phyloP scores from a whole-genome alignment of 2,329 filamentous ascomycete species.

The Pseudomassariella vexata region DNA sequence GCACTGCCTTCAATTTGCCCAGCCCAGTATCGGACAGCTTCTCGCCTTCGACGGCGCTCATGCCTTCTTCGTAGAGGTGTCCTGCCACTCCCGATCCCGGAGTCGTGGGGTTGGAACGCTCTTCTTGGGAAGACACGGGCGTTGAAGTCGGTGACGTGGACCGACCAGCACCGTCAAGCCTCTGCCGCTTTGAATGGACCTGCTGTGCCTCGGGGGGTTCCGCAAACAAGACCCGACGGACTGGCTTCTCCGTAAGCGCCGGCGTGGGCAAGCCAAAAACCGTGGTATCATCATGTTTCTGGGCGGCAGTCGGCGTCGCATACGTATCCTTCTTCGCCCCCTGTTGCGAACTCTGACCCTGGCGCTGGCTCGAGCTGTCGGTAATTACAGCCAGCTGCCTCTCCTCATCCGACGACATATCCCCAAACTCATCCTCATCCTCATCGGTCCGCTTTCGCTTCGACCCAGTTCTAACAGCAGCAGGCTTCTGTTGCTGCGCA shows the following conservation, averaged over 20 bases:
- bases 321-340: slow-evolving; percentile 11
- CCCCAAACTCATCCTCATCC: slow-evolving; percentile 17
- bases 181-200: slow-evolving; percentile 13
- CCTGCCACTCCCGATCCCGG: slow-evolving; percentile 14
- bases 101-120: not conserved
- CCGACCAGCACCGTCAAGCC: slow-evolving; percentile 9
- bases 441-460: slow-evolving; percentile 19
- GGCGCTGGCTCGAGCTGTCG: slow-evolving; percentile 10
- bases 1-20: slow-evolving; percentile 31
- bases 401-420: slow-evolving; percentile 21
- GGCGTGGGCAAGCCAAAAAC: slow-evolving; percentile 22
- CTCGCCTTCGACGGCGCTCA: slow-evolving; percentile 40
- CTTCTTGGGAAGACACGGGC: slow-evolving; percentile 9
- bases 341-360: too few species aligned
- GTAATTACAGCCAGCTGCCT: slow-evolving; percentile 16
- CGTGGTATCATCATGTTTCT: slow-evolving; percentile 5
- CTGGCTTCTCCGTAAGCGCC: slow-evolving; percentile 15
- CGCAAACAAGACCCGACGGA: slow-evolving; percentile 20
- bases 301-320: slow-evolving; percentile 10
- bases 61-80: slow-evolving; percentile 39
- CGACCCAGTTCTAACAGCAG: slow-evolving; percentile 7
- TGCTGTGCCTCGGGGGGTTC: too few species aligned
- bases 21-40: slow-evolving; percentile 31
- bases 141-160: slow-evolving; percentile 10
- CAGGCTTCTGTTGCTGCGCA: slow-evolving; percentile 2